A percentile compares a stretch with the other conserved stretches of the same genome.
Evolutionary conservation across 2,329 filamentous ascomycete genomes (phyloP).

Genomic region (Pseudocercospora macadamiae): DNA sequence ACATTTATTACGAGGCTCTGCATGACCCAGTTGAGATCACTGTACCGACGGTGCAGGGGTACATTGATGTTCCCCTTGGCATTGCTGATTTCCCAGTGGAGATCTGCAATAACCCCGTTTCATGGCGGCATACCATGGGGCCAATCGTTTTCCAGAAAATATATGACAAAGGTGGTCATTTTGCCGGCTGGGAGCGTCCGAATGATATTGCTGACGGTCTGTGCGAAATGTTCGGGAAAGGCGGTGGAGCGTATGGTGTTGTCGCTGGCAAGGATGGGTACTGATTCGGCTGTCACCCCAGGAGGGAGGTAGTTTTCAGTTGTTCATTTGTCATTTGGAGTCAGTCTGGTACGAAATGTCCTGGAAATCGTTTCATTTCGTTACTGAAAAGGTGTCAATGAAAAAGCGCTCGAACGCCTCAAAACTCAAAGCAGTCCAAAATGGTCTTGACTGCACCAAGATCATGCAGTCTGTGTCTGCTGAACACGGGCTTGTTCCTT

Average conservation of each 20-base stretch:
- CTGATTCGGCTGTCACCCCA: no score
- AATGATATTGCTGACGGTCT: slow-evolving; percentile 20
- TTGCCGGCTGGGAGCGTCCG: slow-evolving; percentile 54
- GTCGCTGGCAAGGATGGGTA: slow-evolving; percentile 16
- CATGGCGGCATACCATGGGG: slow-evolving; percentile 60
- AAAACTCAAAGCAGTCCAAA: background rate
- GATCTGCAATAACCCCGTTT: slow-evolving; percentile 47
- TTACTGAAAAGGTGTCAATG: background rate
- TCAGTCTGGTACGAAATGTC: no score
- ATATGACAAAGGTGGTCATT: slow-evolving; percentile 59
- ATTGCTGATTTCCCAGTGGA: slow-evolving; percentile 63
- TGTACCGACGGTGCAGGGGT: slow-evolving; percentile 43
- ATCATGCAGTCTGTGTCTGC: slow-evolving; percentile 6
- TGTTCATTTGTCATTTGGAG: no score
- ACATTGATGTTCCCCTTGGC: slow-evolving; percentile 55
- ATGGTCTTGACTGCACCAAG: background rate
- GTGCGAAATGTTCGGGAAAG: slow-evolving; percentile 25
- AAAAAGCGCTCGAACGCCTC: slow-evolving; percentile 1
- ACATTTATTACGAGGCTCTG: slow-evolving; percentile 72
- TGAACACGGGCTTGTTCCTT: slow-evolving; percentile 11
- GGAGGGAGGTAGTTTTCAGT: no score
- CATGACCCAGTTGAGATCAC: slow-evolving; percentile 43
- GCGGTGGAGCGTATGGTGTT: slow-evolving; percentile 21
- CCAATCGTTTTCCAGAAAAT: slow-evolving; percentile 60
- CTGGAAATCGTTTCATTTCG: background rate